Conservation (phyloP, 164 flowering plant species). For the Vitis labrusca region DNA sequence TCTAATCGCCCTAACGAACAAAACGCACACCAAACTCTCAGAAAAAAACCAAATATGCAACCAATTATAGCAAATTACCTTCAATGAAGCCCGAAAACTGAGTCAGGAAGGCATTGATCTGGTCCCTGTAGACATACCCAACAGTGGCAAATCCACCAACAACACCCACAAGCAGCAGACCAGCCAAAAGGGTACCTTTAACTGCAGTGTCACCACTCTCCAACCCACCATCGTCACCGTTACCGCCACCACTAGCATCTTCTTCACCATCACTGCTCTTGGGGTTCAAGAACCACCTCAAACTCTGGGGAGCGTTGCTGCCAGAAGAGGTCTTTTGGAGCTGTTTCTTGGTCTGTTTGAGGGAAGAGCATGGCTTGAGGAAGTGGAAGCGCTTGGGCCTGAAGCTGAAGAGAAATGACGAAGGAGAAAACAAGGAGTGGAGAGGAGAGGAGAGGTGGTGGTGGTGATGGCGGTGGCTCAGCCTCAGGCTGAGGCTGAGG, state of each 20-base stretch:
- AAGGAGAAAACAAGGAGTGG: conserved; percentile 14
- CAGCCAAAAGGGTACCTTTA: conserved; percentile 88
- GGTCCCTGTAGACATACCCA: conserved; percentile 89
- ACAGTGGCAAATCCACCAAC: conserved; percentile 83
- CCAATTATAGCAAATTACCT: conserved; percentile 41
- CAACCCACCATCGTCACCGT: conserved; percentile 24
- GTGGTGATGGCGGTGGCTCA: conserved; percentile 6
- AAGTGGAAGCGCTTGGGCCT: conserved; percentile 56
- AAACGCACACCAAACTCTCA: background rate
- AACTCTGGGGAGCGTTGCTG: conserved; percentile 41
- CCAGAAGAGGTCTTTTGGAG: conserved; percentile 38
- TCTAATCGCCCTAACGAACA: background rate
- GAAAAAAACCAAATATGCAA: background rate
- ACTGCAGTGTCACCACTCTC: conserved; percentile 49
- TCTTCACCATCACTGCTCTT: conserved; percentile 26
- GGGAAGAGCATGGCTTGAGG: conserved; percentile 69
- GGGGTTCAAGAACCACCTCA: conserved; percentile 44
- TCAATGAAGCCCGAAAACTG: conserved; percentile 85
- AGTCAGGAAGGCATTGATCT: conserved; percentile 74
- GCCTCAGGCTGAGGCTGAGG: conserved; percentile 21
- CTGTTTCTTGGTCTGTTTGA: conserved; percentile 66
- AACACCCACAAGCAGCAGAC: conserved; percentile 78
- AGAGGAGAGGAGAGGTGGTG: conserved; percentile 17
- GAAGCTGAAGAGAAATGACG: conserved; percentile 34
- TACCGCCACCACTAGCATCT: conserved; percentile 9